Conservation (phyloP, 73 alveolate genomes). For the Breviolum minutum region DNA sequence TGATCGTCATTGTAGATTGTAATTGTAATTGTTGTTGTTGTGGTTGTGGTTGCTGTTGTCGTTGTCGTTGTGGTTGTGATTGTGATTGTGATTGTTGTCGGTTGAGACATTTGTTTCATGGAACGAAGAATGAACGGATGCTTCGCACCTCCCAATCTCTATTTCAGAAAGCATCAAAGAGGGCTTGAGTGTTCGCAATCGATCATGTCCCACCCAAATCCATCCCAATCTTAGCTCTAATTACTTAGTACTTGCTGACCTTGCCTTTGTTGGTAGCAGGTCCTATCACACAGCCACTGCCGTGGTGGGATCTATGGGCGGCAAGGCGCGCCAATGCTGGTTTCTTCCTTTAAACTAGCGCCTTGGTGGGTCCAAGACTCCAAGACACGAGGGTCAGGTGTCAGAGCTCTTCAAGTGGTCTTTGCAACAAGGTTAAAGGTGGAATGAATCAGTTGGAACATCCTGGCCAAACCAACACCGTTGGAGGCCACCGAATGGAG, state of each 20-base stretch:
- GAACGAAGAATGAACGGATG: neutral
- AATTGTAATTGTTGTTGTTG: no score
- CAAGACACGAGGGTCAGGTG: neutral
- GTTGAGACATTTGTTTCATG: neutral
- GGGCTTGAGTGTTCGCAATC: neutral
- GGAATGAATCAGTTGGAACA: neutral
- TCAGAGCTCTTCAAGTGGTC: neutral
- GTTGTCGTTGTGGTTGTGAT: no score
- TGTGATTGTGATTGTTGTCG: no score
- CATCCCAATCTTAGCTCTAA: neutral
- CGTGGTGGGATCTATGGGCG: constrained; percentile 3
- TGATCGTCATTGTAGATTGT: no score
- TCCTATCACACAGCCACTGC: constrained; percentile 20
- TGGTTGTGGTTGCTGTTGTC: no score
- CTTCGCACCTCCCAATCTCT: no score
- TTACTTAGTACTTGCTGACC: no score
- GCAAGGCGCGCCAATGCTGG: neutral
- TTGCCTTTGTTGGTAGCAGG: constrained; percentile 15
- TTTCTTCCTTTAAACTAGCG: neutral
- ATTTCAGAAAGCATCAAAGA: neutral
- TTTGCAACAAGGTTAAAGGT: neutral
- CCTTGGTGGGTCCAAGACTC: neutral
- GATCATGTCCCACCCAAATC: neutral
- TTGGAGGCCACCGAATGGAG: constrained; percentile 60
- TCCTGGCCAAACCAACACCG: neutral